Evolutionary conservation across 371 early-diverging fungal genomes (phyloP), one percentile per base, ranked within the genome.

Genomic region (Coemansia sp.): DNA sequence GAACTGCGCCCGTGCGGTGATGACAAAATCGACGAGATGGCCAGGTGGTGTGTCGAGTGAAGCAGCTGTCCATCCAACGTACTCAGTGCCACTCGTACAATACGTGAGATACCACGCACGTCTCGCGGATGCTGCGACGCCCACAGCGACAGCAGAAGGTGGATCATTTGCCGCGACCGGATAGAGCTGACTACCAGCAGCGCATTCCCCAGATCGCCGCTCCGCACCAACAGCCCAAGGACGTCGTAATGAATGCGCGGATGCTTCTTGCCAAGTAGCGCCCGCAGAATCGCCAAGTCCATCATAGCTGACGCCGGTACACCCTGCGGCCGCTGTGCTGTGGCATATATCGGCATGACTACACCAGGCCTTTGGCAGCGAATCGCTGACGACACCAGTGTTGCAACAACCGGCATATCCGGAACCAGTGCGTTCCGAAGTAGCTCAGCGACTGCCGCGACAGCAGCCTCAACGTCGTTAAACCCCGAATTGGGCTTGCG

Each of bases 171-270:
- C 1, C 59, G 69, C 39, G 43, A 47, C 5, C 42, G 38, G 39
- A 62, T 8, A 7, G 50, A 62, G 1, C 39, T n/a, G 1, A 63
- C 59, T 30, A 58, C 62, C 14, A 32, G 14, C 2, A 62, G 57
- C n/a, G 55, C 63, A 0, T 49, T 32, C 2, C 38, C 30, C 10
- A 68, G 49, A 42, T 55, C 31, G 41, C 40, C 51, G 9, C 13
- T 26, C 1, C 71, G 62, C 14, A 62, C 69, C 14, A 57, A 49
- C 20, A 58, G 16, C 3, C 63, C 62, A 10, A 67, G 34, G 10
- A 68, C 50, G n/a, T 70, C 71, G 35, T 50, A 58, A 51, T 70
- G 71, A 3, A 68, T 35, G 11, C 69, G 53, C 11, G 71, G 71
- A 13, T 20, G 14, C n/a, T 11, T 36, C 34, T 14, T 20, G 3